Base-by-base conservation (phyloP, 2,329 filamentous ascomycete genomes). In the Colletotrichum chrysophilum region DNA sequence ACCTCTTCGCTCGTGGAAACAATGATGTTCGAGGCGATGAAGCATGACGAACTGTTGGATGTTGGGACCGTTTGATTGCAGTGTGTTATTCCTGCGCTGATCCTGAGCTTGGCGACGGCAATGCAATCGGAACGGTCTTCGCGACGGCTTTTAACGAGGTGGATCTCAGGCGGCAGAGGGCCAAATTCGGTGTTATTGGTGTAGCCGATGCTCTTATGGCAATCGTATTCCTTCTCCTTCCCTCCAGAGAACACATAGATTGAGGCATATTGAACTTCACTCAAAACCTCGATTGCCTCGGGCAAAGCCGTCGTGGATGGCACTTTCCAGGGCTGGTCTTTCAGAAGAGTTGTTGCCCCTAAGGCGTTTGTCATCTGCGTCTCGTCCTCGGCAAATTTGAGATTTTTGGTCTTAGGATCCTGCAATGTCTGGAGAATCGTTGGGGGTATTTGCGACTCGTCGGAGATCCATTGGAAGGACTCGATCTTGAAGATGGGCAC, bases 381-480 rank as follows among this genome's bases (percentile, higher is more conserved):
- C 21, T 56, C 13, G 0, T 21, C 0, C 13, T 26, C 2, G 0
- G 52, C 0, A 1, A 56, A 24, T 0, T 56, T 56, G 4, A 56
- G 52, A 26, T 56, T 1, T 26, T 1, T 0, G 21, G 0, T 56
- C 7, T 26, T 8, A 26, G 21, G 14, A 16, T 56, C 21, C 6
- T 56, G 0, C 2, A 26, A 0, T 12, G 52, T 0, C 1, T 4
- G 0, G 12, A 56, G 52, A 16, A 56, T 16, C 12, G 0, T 26
- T 2, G 21, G 6, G 21, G 52, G 52, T 9, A 56, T 56, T 1
- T 56, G 52, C 21, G 52, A 56, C 16, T 56, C 32, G 0, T 28
- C 61, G 14, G 1, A 26, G 21, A 64, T 2, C 34, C 61, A 64
- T 18, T 64, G 0, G 1, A 64, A 28, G 2, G 32, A 64, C 32